Evolutionary conservation across 192 early-diverging fungal genomes (phyloP), one percentile per base, ranked within the genome.

Genomic region (Umbelopsis isabellina): DNA sequence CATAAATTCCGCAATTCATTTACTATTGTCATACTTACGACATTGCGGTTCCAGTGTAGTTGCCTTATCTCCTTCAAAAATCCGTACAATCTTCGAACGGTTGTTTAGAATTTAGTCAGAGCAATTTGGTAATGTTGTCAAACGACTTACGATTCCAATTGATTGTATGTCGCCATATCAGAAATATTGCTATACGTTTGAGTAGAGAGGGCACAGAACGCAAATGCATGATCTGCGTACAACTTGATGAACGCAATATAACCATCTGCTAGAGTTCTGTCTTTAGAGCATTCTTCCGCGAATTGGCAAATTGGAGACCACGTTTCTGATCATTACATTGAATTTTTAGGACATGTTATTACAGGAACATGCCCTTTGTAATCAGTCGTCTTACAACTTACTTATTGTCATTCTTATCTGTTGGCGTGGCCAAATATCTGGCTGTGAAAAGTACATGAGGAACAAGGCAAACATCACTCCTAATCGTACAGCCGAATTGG

Each of bases 361-460:
- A 30, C 27, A 30, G 37, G 37, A 41, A 41, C 37, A 41, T 41
- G 5, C 10, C 37, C 0, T 41, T 44, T 15, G 27, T 49, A 27
- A 20, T 20, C 12, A 21, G 46, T 4, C 16, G 30, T 67, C 11
- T 51, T 25, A 50, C 3, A 45, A 1, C 46, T 65, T 70, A 75
- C 74, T 44, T 46, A 81, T 74, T 20, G 81, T 75, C 44, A 87
- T 75, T 3, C 83, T 80, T 61, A 87, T 82, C 5, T 48, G 75
- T 46, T 82, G 79, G 30, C 81, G 82, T 27, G 74, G 76, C 49
- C 83, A 87, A 67, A 76, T 82, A 46, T 82, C 81, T 22, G 85
- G 85, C 72, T 87, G 85, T 22, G 85, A 84, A 68, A 80, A 87
- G 64, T 85, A 85, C 68, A 85, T 72, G 35, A 87, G 80, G 64